These are phyloP conservation scores for Fusarium stilboides DNA, from an alignment of 2,329 filamentous ascomycete genomes.

Conservation along the genomic window DNA sequence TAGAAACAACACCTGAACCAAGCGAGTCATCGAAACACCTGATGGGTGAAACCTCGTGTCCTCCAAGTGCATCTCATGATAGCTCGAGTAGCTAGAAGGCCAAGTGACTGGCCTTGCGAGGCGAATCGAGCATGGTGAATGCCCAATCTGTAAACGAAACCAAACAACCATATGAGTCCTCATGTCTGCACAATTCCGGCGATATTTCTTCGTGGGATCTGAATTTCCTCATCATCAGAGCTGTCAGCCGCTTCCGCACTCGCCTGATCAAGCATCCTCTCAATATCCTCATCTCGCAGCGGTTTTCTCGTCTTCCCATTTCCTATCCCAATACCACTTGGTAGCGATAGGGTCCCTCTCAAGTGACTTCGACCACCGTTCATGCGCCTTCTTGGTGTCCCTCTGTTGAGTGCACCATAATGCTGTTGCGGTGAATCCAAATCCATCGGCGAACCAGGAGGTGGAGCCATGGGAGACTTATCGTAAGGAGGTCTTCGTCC, in stretches of 20 bases:
- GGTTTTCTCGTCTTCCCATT: conserved; percentile 56
- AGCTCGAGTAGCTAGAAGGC: not conserved
- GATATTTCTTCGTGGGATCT: conserved; percentile 57
- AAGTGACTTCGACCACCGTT: conserved; percentile 58
- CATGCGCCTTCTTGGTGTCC: conserved; percentile 61
- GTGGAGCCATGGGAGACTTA: conserved; percentile 58
- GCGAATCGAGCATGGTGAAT: not conserved
- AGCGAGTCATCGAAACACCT: not conserved
- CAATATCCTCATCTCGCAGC: conserved; percentile 70
- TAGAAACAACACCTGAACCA: not conserved
- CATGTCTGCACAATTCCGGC: conserved; percentile 52
- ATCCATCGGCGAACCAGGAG: conserved; percentile 64
- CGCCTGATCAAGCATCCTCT: conserved; percentile 70
- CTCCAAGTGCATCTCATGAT: too few species aligned
- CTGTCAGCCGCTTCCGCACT: conserved; percentile 66
- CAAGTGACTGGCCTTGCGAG: not conserved
- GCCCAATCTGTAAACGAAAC: not conserved
- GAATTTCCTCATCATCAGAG: conserved; percentile 72
- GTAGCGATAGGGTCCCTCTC: conserved; percentile 63
- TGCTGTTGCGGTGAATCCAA: conserved; percentile 56
- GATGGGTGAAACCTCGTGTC: too few species aligned
- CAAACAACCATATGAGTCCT: not conserved
- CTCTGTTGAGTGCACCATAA: conserved; percentile 49
- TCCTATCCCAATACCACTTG: conserved; percentile 63
- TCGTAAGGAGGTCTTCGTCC: conserved; percentile 66